A percentile compares a stretch with the other conserved stretches of the same genome.
Evolutionary conservation across 2,329 filamentous ascomycete species (phyloP).

Genomic region (Hansfordia pulvinata): DNA sequence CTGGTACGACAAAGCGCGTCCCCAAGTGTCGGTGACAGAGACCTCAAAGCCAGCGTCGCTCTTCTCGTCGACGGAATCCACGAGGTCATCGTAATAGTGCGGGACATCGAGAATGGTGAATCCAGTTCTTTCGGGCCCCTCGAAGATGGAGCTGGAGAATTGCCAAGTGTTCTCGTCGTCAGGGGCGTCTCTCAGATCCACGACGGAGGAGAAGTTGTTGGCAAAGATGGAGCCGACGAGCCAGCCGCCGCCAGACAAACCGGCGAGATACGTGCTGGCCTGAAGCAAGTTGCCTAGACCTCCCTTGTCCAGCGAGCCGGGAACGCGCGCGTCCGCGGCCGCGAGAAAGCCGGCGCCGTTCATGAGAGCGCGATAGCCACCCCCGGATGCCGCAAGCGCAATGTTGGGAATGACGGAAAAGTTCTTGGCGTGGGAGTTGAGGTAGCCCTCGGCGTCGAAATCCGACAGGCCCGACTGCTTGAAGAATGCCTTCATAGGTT

Average conservation of each 20-base stretch:
- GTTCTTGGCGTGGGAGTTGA: slow-evolving; percentile 52
- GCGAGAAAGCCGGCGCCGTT: slow-evolving; percentile 56
- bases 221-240: slow-evolving; percentile 58
- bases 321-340: slow-evolving; percentile 53
- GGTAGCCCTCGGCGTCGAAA: slow-evolving; percentile 55
- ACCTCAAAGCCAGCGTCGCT: slow-evolving; percentile 46
- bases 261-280: slow-evolving; percentile 57
- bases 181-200: slow-evolving; percentile 15
- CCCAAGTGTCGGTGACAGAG: slow-evolving; percentile 64
- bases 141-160: slow-evolving; percentile 20
- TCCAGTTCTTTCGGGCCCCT: slow-evolving; percentile 15
- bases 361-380: slow-evolving; percentile 58
- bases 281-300: slow-evolving; percentile 58
- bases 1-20: slow-evolving; percentile 56
- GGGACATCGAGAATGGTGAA: slow-evolving; percentile 14
- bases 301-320: slow-evolving; percentile 41
- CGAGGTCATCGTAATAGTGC: slow-evolving; percentile 49
- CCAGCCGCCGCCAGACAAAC: slow-evolving; percentile 65
- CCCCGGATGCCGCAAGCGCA: slow-evolving; percentile 55
- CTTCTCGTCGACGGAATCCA: slow-evolving; percentile 46
- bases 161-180: slow-evolving; percentile 19
- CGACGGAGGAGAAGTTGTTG: slow-evolving; percentile 63
- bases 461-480: not conserved
- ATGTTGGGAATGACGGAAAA: slow-evolving; percentile 38
- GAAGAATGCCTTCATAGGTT: not conserved